phyloP scores from a whole-genome alignment of 1,139 yeast genomes.

The Magnusiomyces fungicola region DNA sequence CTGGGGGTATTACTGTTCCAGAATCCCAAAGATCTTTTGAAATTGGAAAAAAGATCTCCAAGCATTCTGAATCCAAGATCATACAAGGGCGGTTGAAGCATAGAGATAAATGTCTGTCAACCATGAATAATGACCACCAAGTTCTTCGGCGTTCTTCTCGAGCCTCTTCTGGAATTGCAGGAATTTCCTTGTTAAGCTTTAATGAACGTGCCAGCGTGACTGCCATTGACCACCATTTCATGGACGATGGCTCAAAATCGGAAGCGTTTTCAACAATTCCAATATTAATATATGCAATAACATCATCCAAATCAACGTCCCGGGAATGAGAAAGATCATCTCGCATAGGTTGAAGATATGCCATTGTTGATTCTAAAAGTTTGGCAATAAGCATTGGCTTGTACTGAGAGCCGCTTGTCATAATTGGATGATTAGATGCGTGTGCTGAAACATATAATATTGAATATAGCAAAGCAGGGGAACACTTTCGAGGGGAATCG shows the following conservation, averaged over 20 bases:
- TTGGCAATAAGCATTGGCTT: slow-evolving; percentile 26
- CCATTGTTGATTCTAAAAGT: slow-evolving; percentile 27
- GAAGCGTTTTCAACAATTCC: slow-evolving; percentile 38
- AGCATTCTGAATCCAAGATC: slow-evolving; percentile 33
- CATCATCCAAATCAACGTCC: slow-evolving; percentile 32
- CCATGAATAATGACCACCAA: slow-evolving; percentile 39
- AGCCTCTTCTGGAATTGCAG: slow-evolving; percentile 27
- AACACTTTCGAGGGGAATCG: slow-evolving; percentile 27
- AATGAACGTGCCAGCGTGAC: slow-evolving; percentile 32
- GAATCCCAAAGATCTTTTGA: slow-evolving; percentile 33
- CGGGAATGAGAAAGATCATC: slow-evolving; percentile 21
- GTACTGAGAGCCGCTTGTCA: slow-evolving; percentile 29
- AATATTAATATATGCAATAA: slow-evolving; percentile 34
- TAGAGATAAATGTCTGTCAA: slow-evolving; percentile 37
- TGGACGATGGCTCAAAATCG: slow-evolving; percentile 35
- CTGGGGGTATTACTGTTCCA: slow-evolving; percentile 13
- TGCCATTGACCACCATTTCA: slow-evolving; percentile 37
- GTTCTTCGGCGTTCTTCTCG: slow-evolving; percentile 38
- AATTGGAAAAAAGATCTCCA: slow-evolving; percentile 32
- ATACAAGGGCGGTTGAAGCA: slow-evolving; percentile 34
- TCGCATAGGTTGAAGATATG: slow-evolving; percentile 24
- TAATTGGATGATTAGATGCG: slow-evolving; percentile 34
- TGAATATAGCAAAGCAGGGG: slow-evolving; percentile 32
- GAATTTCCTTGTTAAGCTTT: slow-evolving; percentile 30
- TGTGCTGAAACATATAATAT: slow-evolving; percentile 34